Base-by-base conservation (phyloP, 768 basidiomycete species). In the Naganishia friedmannii region DNA sequence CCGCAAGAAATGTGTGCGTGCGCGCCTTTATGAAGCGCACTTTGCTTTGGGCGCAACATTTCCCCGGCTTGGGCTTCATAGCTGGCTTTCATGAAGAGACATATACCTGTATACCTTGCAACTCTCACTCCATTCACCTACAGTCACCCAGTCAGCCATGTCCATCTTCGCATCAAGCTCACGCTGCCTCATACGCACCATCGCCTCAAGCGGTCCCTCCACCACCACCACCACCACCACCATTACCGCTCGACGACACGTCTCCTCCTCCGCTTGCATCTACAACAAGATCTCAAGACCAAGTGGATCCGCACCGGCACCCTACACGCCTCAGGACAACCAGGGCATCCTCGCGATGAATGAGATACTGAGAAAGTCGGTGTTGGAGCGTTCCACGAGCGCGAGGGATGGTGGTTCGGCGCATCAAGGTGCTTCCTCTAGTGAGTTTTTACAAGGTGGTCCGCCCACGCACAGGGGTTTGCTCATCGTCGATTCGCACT, bases 241-340 rank as follows among this genome's bases (percentile, higher is more conserved):
- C n/a, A n/a, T n/a, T n/a, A n/a, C n/a, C n/a, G n/a, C n/a, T n/a
- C 42, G 21, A 9, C 60, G 60, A 12, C 28, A 46, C 8, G 6
- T 63, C 23, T 63, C 60, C 13, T 42, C 60, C 12, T 63, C 60
- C 23, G 34, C 60, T 7, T 29, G 8, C n/a, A 34, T 8, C 0
- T 15, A 23, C 26, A 42, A 63, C 39, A 63, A 63, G 60, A 42
- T 63, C 7, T 42, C 60, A 28, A 46, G 60, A 46, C 60, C 39
- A 26, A 63, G 60, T 29, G 60, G 60, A 46, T 63, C 60, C 12
- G 39, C 60, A 9, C 60, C 60, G 32, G 39, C 39, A 8, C 60
- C 60, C 6, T 63, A 45, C 39, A 34, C 60, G 13, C 23, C 21
- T 12, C n/a, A 42, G 17, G 60, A 63, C 29, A 42, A 29, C 23